These are phyloP conservation scores for Selenicereus undatus DNA, from an alignment of 148 eudicot species.

Conservation along the genomic window DNA sequence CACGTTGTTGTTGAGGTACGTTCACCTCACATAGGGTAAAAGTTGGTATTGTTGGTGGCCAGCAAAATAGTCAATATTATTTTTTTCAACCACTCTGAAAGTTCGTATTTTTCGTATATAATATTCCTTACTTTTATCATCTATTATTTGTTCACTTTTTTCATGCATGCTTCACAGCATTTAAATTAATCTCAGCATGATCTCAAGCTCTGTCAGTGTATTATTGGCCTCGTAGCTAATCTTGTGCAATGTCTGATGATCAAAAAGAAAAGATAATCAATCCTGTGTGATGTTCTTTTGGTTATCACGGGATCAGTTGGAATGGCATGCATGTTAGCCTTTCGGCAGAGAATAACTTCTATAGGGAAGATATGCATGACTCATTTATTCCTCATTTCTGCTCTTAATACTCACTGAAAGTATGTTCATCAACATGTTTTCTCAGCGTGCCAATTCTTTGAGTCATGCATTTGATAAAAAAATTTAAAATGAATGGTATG, in stretches of 20 bases:
- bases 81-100: too few species aligned
- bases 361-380: not conserved
- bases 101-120: too few species aligned
- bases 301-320: not conserved
- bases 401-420: not conserved
- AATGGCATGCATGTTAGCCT: not conserved
- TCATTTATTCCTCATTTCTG: too few species aligned
- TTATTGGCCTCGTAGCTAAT: not conserved
- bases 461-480: not conserved
- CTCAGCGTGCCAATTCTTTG: not conserved
- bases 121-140: not conserved
- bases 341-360: not conserved
- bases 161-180: not conserved
- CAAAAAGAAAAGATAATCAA: too few species aligned
- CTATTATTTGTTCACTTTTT: not conserved
- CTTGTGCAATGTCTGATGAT: not conserved
- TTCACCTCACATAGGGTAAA: too few species aligned
- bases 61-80: too few species aligned
- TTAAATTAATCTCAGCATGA: not conserved
- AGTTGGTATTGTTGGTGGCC: too few species aligned
- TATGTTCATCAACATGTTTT: not conserved
- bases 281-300: not conserved
- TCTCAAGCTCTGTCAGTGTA: not conserved
- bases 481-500: not conserved
- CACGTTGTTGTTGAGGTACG: too few species aligned